These are phyloP conservation scores for Corymbia citriodora DNA, from an alignment of 441 rosid species.

Conservation along the genomic window DNA sequence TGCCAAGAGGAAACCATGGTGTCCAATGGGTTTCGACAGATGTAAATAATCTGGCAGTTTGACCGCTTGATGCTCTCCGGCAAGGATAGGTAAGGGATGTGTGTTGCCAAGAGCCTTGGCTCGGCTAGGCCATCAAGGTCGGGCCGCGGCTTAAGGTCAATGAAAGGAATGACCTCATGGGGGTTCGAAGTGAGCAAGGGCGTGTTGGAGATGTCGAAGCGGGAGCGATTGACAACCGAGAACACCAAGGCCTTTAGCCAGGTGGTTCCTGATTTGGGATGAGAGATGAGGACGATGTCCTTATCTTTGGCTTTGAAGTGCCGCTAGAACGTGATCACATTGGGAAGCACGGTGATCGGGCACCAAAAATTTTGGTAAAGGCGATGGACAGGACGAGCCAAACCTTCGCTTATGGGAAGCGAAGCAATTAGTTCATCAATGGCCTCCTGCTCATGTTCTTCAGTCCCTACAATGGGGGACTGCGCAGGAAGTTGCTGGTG, in stretches of 20 bases:
- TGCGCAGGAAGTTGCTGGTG: neutral
- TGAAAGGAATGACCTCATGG: neutral
- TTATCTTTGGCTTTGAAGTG: neutral
- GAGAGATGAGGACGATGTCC: neutral
- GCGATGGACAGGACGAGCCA: neutral
- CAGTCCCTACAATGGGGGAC: fast-evolving
- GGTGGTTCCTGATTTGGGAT: neutral
- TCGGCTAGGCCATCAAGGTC: fast-evolving
- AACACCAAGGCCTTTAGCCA: neutral
- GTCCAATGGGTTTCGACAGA: neutral
- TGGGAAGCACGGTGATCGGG: neutral
- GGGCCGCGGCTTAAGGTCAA: neutral
- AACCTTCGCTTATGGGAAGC: neutral
- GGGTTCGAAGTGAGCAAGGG: neutral
- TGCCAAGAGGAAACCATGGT: neutral
- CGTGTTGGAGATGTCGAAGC: fast-evolving
- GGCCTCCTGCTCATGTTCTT: neutral
- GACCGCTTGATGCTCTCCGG: neutral
- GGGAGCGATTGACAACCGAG: neutral
- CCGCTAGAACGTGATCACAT: neutral
- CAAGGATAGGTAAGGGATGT: neutral
- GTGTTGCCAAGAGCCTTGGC: fast-evolving
- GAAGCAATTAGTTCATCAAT: neutral
- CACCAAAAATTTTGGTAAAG: neutral
- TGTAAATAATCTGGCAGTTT: neutral